Conservation (phyloP, 2,329 filamentous ascomycete species). For the Esteya vermicola region DNA sequence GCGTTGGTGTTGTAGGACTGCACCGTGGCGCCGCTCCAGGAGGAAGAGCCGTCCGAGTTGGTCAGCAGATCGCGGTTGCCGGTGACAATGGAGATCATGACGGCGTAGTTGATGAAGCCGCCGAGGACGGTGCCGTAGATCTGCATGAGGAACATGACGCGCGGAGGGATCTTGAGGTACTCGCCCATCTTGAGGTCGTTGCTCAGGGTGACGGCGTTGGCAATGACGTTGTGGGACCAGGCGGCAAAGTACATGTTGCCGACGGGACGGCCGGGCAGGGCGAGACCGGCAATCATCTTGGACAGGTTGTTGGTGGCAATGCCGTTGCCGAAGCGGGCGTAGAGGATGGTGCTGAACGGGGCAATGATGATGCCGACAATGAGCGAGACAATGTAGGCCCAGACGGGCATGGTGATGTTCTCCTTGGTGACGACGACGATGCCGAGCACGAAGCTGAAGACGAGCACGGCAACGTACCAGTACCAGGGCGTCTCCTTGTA, state of each 20-base stretch:
- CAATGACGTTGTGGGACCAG: slow-evolving; percentile 44
- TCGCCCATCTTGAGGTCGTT: slow-evolving; percentile 44
- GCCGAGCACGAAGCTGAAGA: slow-evolving; percentile 29
- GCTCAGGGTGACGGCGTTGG: slow-evolving; percentile 32
- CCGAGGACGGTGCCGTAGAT: slow-evolving; percentile 40
- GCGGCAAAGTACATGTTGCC: slow-evolving; percentile 45
- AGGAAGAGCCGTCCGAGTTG: slow-evolving; percentile 28
- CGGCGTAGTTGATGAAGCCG: slow-evolving; percentile 28
- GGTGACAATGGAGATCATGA: slow-evolving; percentile 37
- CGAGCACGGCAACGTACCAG: slow-evolving; percentile 29
- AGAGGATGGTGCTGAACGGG: slow-evolving; percentile 37
- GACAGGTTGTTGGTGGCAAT: slow-evolving; percentile 45
- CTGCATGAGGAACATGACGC: slow-evolving; percentile 40
- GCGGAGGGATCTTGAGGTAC: slow-evolving; percentile 43
- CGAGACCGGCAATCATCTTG: slow-evolving; percentile 39
- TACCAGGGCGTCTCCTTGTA: slow-evolving; percentile 36
- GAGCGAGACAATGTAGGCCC: slow-evolving; percentile 32
- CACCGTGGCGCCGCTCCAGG: slow-evolving; percentile 38
- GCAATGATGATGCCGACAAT: slow-evolving; percentile 31
- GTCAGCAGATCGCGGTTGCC: slow-evolving; percentile 31
- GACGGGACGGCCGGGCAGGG: slow-evolving; percentile 33
- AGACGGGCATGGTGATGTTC: slow-evolving; percentile 29
- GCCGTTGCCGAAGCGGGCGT: slow-evolving; percentile 38
- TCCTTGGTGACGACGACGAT: slow-evolving; percentile 30
- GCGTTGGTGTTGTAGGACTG: slow-evolving; percentile 35